These are phyloP conservation scores for Sicyos edulis DNA, from an alignment of 306 rosid genomes.

Conservation along the genomic window DNA sequence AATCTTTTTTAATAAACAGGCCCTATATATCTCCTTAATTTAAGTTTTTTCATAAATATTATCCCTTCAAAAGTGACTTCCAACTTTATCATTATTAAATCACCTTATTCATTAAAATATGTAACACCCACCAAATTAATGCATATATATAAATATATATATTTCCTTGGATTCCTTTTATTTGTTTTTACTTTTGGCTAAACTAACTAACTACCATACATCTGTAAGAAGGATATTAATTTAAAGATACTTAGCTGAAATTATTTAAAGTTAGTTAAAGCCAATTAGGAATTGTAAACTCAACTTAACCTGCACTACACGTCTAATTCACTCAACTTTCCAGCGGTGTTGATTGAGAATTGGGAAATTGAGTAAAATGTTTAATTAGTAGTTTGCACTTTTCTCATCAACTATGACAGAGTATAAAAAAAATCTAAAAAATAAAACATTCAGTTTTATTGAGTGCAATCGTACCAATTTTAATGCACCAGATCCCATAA, in stretches of 20 bases:
- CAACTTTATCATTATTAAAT: neutral
- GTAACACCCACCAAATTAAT: neutral
- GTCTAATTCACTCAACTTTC: constrained; percentile 13
- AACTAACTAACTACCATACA: neutral
- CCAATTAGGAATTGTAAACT: neutral
- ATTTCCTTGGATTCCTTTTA: too few relatives aligned
- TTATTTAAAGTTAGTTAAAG: neutral
- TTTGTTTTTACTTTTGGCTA: neutral
- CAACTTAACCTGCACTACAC: neutral
- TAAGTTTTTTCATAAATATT: too few relatives aligned
- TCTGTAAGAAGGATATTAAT: neutral
- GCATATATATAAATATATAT: neutral
- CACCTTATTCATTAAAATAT: neutral
- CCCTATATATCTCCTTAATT: too few relatives aligned
- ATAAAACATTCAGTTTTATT: too few relatives aligned
- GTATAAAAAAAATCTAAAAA: too few relatives aligned
- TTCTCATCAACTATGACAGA: neutral
- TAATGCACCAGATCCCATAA: too few relatives aligned
- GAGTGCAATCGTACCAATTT: too few relatives aligned
- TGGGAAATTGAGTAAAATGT: neutral
- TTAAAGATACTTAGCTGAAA: neutral
- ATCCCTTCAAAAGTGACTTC: too few relatives aligned
- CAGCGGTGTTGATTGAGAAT: constrained; percentile 5
- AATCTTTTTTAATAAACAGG: too few relatives aligned
- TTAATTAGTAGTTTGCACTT: neutral